phyloP scores from a whole-genome alignment of 1,139 yeast species.

The Candida sp. region DNA sequence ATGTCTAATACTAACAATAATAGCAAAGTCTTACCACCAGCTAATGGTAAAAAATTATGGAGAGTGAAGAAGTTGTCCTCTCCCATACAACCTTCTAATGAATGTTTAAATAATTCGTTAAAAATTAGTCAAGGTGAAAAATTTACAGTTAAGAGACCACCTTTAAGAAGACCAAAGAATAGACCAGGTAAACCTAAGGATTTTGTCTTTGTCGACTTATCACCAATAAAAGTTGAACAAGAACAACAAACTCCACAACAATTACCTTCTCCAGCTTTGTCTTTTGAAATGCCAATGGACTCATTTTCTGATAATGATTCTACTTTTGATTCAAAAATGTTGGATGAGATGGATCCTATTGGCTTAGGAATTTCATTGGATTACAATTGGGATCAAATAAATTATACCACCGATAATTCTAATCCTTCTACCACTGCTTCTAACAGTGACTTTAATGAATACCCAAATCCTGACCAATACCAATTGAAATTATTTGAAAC shows the following conservation, averaged over 20 bases:
- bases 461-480: constrained; percentile 4
- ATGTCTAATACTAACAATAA: constrained; percentile 1
- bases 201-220: constrained; percentile 53
- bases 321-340: constrained; percentile 4
- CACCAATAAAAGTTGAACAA: constrained; percentile 41
- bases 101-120: constrained; percentile 45
- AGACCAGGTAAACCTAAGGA: constrained; percentile 52
- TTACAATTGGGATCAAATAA: neutral
- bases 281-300: constrained; percentile 13
- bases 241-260: constrained; percentile 7
- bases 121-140: constrained; percentile 29
- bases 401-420: neutral
- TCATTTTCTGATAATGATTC: constrained; percentile 7
- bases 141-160: constrained; percentile 40
- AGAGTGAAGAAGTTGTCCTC: constrained; percentile 36
- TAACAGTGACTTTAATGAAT: neutral
- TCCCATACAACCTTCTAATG: constrained; percentile 17
- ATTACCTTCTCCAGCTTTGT: constrained; percentile 12
- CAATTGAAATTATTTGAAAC: constrained; percentile 17
- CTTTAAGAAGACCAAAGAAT: constrained; percentile 48
- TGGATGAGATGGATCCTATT: neutral
- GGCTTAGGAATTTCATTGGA: neutral
- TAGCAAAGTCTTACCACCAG: constrained; percentile 30
- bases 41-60: constrained; percentile 49
- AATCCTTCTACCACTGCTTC: neutral